Evolutionary conservation across 1,284 basidiomycete genomes (phyloP), one percentile per base, ranked within the genome.

Genomic region (Tilletia indica): DNA sequence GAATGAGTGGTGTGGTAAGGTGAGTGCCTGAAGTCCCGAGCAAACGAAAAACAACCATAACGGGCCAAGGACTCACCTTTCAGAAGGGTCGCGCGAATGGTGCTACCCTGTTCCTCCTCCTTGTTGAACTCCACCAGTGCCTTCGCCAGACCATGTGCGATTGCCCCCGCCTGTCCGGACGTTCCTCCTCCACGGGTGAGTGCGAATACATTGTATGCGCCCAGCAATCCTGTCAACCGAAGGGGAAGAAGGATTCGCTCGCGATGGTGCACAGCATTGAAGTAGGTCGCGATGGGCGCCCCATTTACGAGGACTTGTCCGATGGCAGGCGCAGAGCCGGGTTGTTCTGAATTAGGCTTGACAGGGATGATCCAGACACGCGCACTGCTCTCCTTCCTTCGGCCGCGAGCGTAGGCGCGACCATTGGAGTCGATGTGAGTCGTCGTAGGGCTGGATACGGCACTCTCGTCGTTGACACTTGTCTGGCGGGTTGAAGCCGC

Each of bases 171-270:
- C 85, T 99, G 96, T 1, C 95, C 94, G 0, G 91, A 91, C 2
- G 89, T 90, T 4, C 96, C 96, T 19, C 96, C 95, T 8, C 96
- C 95, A 58, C 93, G 89, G 36, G 90, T 90, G 61, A 97, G 87
- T 1, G 91, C 89, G 80, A 97, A 98, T 16, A 97, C 87, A 80
- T 98, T 98, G 87, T 91, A 98, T n/a, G 89, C 90, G 42, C 93
- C 94, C 12, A 97, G 85, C n/a, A 92, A 87, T 21, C 93, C 93
- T 0, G 93, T 89, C 48, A 97, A 86, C 77, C 91, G 91, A 72
- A 98, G 87, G 0, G 96, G 94, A 63, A 92, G 90, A 36, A 93
- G 87, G 64, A 95, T 87, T 21, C 89, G 87, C 81, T 95, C 93
- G 67, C 95, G 89, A 82, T 97, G 93, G 0, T 88, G 86, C 3